phyloP scores from a whole-genome alignment of 2,329 filamentous ascomycete species.

The Cytospora schulzeri region DNA sequence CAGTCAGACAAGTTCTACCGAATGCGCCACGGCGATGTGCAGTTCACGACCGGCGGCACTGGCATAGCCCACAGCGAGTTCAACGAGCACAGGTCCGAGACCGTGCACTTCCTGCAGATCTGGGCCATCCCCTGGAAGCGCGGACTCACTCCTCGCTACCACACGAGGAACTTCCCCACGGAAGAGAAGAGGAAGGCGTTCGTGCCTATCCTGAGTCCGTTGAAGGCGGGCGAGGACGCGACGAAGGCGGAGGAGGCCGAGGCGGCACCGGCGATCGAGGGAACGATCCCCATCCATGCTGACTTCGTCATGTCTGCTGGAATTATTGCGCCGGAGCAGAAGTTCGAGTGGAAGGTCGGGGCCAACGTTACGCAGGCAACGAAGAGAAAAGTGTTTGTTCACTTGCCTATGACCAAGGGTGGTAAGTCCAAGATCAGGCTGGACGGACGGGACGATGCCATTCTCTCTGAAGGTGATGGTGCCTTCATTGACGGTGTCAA shows the following conservation, averaged over 20 bases:
- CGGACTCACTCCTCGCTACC: slow-evolving; percentile 74
- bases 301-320: slow-evolving; percentile 83
- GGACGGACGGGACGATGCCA: slow-evolving; percentile 65
- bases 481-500: slow-evolving; percentile 71
- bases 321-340: slow-evolving; percentile 66
- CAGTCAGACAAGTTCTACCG: slow-evolving; percentile 66
- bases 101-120: slow-evolving; percentile 85
- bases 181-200: slow-evolving; percentile 71
- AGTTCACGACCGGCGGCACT: slow-evolving; percentile 87
- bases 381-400: slow-evolving; percentile 75
- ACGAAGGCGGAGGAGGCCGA: slow-evolving; percentile 63
- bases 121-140: slow-evolving; percentile 80
- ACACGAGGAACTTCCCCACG: slow-evolving; percentile 73
- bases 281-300: slow-evolving; percentile 81
- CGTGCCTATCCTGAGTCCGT: slow-evolving; percentile 74
- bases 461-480: slow-evolving; percentile 77
- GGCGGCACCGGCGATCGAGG: slow-evolving; percentile 61
- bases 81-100: slow-evolving; percentile 71
- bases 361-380: slow-evolving; percentile 47
- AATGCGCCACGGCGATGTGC: slow-evolving; percentile 79
- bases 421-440: slow-evolving; percentile 73
- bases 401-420: slow-evolving; percentile 76
- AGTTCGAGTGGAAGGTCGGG: slow-evolving; percentile 74
- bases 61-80: slow-evolving; percentile 80
- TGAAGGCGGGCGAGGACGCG: slow-evolving; percentile 67